A percentile compares a stretch with the other conserved stretches of the same genome.
Evolutionary conservation across 495 filamentous ascomycete species (phyloP).

Genomic region (Podospora pseudoanserina): DNA sequence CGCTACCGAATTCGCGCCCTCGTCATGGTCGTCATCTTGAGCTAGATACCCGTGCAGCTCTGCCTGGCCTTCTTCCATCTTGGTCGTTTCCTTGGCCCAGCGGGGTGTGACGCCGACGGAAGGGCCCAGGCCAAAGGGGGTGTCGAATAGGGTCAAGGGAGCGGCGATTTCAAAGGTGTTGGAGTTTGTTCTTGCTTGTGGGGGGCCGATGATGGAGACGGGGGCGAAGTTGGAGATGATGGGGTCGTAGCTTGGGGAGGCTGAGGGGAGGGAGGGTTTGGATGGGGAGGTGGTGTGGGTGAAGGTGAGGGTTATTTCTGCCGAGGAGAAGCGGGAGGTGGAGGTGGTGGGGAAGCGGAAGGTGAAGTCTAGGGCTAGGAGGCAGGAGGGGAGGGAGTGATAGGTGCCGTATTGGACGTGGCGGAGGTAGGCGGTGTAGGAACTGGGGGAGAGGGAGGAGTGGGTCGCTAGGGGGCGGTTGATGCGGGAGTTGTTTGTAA

Average conservation of each 20-base stretch:
- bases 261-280: neutral
- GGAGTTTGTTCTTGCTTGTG: neutral
- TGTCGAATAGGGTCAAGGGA: neutral
- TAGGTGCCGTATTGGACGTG: neutral
- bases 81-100: neutral
- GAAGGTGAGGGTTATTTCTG: neutral
- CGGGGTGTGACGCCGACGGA: neutral
- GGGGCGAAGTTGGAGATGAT: neutral
- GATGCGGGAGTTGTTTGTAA: neutral
- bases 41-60: neutral
- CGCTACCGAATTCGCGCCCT: neutral
- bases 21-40: neutral
- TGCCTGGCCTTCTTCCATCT: neutral
- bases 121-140: neutral
- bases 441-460: neutral
- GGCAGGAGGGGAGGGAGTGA: neutral
- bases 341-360: neutral
- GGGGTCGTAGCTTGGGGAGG: neutral
- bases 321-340: neutral
- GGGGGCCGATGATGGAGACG: neutral
- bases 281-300: neutral
- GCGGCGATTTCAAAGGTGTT: neutral
- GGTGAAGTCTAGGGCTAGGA: neutral
- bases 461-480: neutral
- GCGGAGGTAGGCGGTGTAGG: neutral